Base-by-base conservation (phyloP, 257 asterid genomes). In the Nicotiana otophora region DNA sequence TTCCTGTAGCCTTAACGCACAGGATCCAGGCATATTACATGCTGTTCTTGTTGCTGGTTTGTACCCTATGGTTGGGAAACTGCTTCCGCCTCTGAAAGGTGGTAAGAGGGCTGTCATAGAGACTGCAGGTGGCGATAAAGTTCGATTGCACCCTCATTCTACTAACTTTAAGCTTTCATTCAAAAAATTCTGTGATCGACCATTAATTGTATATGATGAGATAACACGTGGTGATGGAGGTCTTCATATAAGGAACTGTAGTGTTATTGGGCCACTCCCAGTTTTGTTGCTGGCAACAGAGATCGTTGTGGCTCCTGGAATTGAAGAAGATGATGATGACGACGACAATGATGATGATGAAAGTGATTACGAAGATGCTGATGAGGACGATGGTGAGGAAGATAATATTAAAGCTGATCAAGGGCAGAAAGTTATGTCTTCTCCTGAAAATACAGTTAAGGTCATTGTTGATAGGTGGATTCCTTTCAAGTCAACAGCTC, bases 141-240 rank as follows among this genome's bases (percentile, higher is more conserved):
- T 96, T 19, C 83, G 92, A 86, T 78, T 96, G 88, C 95, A 94
- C 55, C 92, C 89, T 12, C 90, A 82, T 51, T 96, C 98, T 8
- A 86, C 90, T 34, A 93, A 90, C 83, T 83, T 81, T 46, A 88
- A 83, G 83, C 87, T 92, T 33, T 81, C 90, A 7, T 74, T 69
- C 30, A 82, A 84, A 72, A 89, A 89, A 53, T 68, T 10, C 20
- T 54, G 57, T 19, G 58, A 65, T 66, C 88, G 58, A 34, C 95
- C 98, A 39, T 81, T 93, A 87, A 80, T 96, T 53, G 77, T 87
- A 72, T 96, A 91, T 77, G 97, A 94, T 81, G 98, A 96, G 90
- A 92, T 96, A 69, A 93, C 91, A 14, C 97, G 95, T 64, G 97
- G 98, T 65, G 98, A 96, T 57, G 87, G 91, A 55, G 98, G 98